Evolutionary conservation across 2,329 filamentous ascomycete species (phyloP).

Genomic region (Exophiala calicioides): DNA sequence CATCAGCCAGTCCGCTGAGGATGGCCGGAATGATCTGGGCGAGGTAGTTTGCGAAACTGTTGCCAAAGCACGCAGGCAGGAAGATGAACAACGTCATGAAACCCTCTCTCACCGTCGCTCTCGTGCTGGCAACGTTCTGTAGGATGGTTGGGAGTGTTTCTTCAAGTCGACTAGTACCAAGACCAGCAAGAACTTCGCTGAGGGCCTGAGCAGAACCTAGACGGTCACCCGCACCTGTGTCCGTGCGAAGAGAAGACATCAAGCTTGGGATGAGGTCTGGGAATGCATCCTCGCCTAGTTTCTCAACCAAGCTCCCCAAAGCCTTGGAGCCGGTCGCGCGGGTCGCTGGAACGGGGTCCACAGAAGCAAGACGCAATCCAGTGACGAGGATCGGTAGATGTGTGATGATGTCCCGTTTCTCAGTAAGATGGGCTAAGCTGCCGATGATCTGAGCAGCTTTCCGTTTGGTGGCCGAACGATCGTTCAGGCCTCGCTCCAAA

Average conservation of each 20-base stretch:
- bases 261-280: conserved; percentile 96
- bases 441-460: conserved; percentile 98
- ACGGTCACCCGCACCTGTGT: conserved; percentile 92
- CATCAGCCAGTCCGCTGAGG: conserved; percentile 88
- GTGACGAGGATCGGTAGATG: conserved; percentile 91
- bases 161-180: conserved; percentile 88
- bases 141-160: conserved; percentile 95
- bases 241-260: conserved; percentile 96
- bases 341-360: conserved; percentile 95
- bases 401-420: conserved; percentile 87
- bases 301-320: conserved; percentile 94
- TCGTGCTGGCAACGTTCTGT: conserved; percentile 91
- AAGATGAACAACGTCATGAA: conserved; percentile 99
- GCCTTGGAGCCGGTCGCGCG: conserved; percentile 95
- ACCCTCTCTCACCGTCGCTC: conserved; percentile 87
- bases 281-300: conserved; percentile 92
- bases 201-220: conserved; percentile 95
- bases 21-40: conserved; percentile 95
- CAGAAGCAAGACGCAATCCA: conserved; percentile 82
- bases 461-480: conserved; percentile 90
- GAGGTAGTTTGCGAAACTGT: conserved; percentile 95
- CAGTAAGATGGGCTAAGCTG: conserved; percentile 92
- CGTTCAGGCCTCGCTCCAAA: conserved; percentile 84
- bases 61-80: conserved; percentile 97
- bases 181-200: conserved; percentile 89